Base-by-base conservation (phyloP, 495 filamentous ascomycete genomes). In the Penicillium cosmopolitanum region DNA sequence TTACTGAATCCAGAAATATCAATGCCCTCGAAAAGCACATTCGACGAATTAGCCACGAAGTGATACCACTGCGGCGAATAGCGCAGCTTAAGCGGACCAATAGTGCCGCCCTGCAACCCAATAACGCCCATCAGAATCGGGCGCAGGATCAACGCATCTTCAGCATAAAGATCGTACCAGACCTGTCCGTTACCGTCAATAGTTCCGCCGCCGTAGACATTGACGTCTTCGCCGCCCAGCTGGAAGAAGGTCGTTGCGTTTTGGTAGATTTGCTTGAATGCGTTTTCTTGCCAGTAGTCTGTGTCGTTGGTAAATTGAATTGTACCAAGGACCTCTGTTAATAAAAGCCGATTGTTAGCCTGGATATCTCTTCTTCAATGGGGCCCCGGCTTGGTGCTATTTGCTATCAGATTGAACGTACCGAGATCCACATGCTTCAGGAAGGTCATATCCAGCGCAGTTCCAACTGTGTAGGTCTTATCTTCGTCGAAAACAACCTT, bases 161-260 rank as follows among this genome's bases (percentile, higher is more conserved):
- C 55, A 1, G 80, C 82, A 51, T 85, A 85, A 11, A 80, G 69
- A 66, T 90, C 86, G 68, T 89, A 90, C 85, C 86, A 89, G 13
- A 85, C 79, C 68, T 91, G 86, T 1, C 87, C 87, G 61, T 89
- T 89, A 31, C 87, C 86, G 64, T 87, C 79, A 10, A 88, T 66
- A 4, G 78, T 87, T 33, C 86, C 86, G 25, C 79, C 78, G 4
- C 86, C 86, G 56, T 88, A 90, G 47, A 90, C 73, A 61, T 88
- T 87, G 34, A 90, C 85, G 63, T 90, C 86, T 18, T 82, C 73
- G 18, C 87, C 87, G 35, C 87, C 87, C 57, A 89, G 77, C 70
- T 84, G 80, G 81, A 86, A 90, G 79, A 89, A 89, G 4, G 85
- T 85, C 0, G 84, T 85, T 0, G 83, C 80, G 62, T 89, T 88